Evolutionary conservation across 2,329 filamentous ascomycete species (phyloP), one percentile per base, ranked within the genome.

Genomic region (Ophiostoma ulmi): DNA sequence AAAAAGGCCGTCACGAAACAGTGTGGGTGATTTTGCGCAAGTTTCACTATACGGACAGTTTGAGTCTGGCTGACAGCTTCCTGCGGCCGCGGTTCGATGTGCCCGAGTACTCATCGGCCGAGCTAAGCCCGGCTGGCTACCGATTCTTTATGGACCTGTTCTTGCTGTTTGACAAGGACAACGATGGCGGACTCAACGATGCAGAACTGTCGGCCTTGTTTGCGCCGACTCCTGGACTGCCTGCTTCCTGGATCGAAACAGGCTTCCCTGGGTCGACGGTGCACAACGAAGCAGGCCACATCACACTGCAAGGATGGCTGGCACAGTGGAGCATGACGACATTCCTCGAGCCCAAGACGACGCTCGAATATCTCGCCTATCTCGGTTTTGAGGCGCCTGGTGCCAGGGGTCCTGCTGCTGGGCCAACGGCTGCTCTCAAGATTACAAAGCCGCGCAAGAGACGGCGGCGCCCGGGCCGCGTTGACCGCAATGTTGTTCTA

Each of bases 321-420:
- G 95, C 95, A 4, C 95, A 99, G 77, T 99, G 95, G 95, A 97
- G 94, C 78, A 99, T 99, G 95, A 99, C 95, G 0, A 99, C 95
- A 0, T 99, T 98, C 76, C 88, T 96, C 72, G 94, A 96, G 71
- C 94, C 95, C 14, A 96, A 95, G 78, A 97, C 93, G 0, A 98
- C 95, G 0, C 85, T 99, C 4, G 94, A 96, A 75, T 99, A 99
- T 78, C 88, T 99, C 2, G 95, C 95, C 3, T 97, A 97, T 78
- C 88, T 99, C 1, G 95, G 95, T 0, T 99, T 97, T 76, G 95
- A 98, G 78, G 90, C 92, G 2, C 83, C 44, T 31, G 70, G 70
- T 14, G 71, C 63, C 65, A 38, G 36, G 14, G 69, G 70, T 20
- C n/a, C 55, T 2, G 70, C 69, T 7, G 70, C 69, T 14, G 69